Percentiles rank a stretch among this genome's conserved stretches.
Evolutionary conservation across 805 yeast species (phyloP).

Genomic region (Saturnispora quitensis): DNA sequence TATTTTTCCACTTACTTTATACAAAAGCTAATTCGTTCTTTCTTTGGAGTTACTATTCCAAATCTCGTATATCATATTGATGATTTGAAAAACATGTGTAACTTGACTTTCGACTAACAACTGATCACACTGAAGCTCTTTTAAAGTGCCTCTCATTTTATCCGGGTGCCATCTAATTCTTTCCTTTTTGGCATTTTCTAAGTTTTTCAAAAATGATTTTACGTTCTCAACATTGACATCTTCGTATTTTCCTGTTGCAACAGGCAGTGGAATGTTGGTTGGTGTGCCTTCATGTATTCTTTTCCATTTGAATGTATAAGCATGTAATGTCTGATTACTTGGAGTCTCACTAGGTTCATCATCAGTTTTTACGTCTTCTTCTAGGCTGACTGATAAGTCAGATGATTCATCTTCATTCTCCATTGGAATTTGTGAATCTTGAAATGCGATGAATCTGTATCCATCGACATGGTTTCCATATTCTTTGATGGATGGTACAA

Average conservation of each 20-base stretch:
- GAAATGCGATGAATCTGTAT: conserved; percentile 33
- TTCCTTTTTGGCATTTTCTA: conserved; percentile 33
- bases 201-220: conserved; percentile 12
- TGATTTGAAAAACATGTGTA: conserved; percentile 34
- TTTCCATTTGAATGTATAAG: conserved; percentile 26
- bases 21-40: neutral
- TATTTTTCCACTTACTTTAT: neutral
- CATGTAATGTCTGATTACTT: conserved; percentile 11
- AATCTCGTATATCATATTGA: conserved; percentile 31
- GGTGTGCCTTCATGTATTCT: conserved; percentile 2
- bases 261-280: conserved; percentile 17
- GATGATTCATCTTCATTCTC: neutral
- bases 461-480: conserved; percentile 35
- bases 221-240: conserved; percentile 14
- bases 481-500: conserved; percentile 14
- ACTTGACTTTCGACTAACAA: conserved; percentile 15
- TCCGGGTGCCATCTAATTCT: conserved; percentile 69
- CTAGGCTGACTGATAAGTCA: neutral
- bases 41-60: neutral
- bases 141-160: conserved; percentile 32
- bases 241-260: conserved; percentile 6
- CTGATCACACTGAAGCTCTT: neutral
- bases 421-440: conserved; percentile 10
- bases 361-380: neutral
- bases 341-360: conserved; percentile 2